Evolutionary conservation across 768 basidiomycete species (phyloP), one percentile per base, ranked within the genome.

Genomic region (Kwoniella sp.): DNA sequence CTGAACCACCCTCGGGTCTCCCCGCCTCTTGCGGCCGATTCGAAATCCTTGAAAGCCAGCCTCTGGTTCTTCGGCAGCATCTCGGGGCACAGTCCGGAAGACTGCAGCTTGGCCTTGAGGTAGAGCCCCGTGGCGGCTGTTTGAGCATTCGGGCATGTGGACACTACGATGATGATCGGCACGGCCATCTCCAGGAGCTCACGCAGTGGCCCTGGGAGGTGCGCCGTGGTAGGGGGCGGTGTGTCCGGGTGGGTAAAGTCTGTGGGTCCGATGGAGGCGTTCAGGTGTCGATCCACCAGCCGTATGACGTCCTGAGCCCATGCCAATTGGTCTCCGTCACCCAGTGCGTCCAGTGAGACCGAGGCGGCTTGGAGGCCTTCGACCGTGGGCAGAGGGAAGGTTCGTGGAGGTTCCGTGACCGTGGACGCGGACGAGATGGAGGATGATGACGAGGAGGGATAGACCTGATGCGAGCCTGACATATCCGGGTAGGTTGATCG

Each of bases 1-100:
- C 85, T 80, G 76, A 91, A 95, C 92, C 93, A 96, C 0, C 88
- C 88, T n/a, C 80, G 76, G 3, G 79, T 76, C 58, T 83, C 86
- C 0, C 92, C 91, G 0, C 79, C 82, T 22, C 87, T 78, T 0
- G 90, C 92, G 2, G 88, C 83, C 1, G 78, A 76, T 69, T 96
- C 92, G 64, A 87, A 95, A 67, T 91, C 89, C 20, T 88, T 79
- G 76, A 98, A 98, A 1, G 93, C 90, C 6, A 79, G 66, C 4
- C 88, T 80, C 1, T 86, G 85, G 65, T 87, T 87, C 51, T 81
- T 81, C 0, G 77, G 78, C 19, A 87, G 62, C 55, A 81, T 77
- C 10, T 82, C 79, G 0, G 88, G 56, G 33, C 57, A 69, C 19
- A 59, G 40, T 0, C 90, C 90, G 0, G 82, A 82, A 0, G 85